phyloP scores from a whole-genome alignment of 495 filamentous ascomycete genomes.

The Pyrenopolyporus hunteri region DNA sequence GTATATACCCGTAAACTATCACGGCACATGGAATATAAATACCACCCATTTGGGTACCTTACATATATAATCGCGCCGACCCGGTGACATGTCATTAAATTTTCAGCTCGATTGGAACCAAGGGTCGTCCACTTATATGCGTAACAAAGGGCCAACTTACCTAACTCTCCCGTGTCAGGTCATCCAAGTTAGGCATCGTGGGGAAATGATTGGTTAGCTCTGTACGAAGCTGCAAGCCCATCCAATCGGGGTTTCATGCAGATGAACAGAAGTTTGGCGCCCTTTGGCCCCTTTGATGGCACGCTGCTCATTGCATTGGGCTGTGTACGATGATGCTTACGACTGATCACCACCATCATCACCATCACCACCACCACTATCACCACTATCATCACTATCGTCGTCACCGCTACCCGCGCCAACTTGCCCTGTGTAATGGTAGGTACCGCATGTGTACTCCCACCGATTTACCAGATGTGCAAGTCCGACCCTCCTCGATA shows the following conservation, averaged over 20 bases:
- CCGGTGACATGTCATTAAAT: slow-evolving; percentile 21
- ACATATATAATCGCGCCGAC: not conserved
- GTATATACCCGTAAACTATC: slow-evolving; percentile 1
- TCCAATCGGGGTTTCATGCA: slow-evolving; percentile 16
- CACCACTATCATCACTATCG: too few species aligned
- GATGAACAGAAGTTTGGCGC: slow-evolving; percentile 1
- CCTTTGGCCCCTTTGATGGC: not conserved
- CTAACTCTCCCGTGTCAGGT: slow-evolving; percentile 4
- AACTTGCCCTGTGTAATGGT: too few species aligned
- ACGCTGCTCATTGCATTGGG: not conserved
- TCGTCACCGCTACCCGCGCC: too few species aligned
- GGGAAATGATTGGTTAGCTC: slow-evolving; percentile 29
- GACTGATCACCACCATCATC: slow-evolving; percentile 1
- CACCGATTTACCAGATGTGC: not conserved
- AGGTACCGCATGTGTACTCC: not conserved
- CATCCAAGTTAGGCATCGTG: not conserved
- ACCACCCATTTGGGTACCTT: slow-evolving; percentile 2
- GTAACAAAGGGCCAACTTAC: not conserved
- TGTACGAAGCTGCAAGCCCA: not conserved
- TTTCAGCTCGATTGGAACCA: slow-evolving; percentile 18
- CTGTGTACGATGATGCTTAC: slow-evolving; percentile 8
- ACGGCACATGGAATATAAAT: not conserved
- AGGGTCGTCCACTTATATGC: not conserved
- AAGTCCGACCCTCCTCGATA: not conserved
- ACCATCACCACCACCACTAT: too few species aligned